A percentile compares a stretch with the other conserved stretches of the same genome.
Evolutionary conservation across 495 filamentous ascomycete genomes (phyloP).

Genomic region (Pseudoneurospora amorphoporcata): DNA sequence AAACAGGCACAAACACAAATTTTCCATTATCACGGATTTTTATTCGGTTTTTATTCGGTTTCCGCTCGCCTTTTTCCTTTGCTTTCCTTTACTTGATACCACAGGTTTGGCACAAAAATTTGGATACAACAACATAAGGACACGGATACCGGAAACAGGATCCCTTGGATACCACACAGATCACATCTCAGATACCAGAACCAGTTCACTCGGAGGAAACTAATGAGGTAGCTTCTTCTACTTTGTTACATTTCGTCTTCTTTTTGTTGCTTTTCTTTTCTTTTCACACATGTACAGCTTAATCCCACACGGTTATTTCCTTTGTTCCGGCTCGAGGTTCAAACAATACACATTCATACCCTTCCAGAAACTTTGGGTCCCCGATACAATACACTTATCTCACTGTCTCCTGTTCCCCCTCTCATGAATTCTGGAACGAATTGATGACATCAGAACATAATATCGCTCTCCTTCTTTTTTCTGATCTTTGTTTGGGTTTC

Average conservation of each 20-base stretch:
- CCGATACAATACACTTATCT: neutral
- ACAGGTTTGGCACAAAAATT: neutral
- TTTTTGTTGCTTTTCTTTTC: neutral
- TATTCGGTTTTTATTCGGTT: neutral
- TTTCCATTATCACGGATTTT: neutral
- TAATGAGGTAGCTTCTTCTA: neutral
- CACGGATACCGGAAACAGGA: neutral
- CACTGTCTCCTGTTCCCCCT: neutral
- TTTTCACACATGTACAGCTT: neutral
- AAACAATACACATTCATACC: neutral
- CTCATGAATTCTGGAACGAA: neutral
- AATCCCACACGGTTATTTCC: neutral
- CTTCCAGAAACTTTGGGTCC: neutral
- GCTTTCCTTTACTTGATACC: neutral
- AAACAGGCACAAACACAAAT: neutral
- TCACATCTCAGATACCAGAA: neutral
- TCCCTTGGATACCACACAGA: neutral
- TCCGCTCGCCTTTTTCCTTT: neutral
- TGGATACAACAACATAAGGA: neutral
- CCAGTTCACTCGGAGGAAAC: neutral
- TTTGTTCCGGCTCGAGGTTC: neutral
- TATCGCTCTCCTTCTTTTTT: conserved; percentile 7
- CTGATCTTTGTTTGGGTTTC: conserved; percentile 12
- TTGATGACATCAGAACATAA: neutral
- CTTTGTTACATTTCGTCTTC: neutral